Base-by-base conservation (phyloP, 2,329 filamentous ascomycete species). In the Calonectria pauciramosa region DNA sequence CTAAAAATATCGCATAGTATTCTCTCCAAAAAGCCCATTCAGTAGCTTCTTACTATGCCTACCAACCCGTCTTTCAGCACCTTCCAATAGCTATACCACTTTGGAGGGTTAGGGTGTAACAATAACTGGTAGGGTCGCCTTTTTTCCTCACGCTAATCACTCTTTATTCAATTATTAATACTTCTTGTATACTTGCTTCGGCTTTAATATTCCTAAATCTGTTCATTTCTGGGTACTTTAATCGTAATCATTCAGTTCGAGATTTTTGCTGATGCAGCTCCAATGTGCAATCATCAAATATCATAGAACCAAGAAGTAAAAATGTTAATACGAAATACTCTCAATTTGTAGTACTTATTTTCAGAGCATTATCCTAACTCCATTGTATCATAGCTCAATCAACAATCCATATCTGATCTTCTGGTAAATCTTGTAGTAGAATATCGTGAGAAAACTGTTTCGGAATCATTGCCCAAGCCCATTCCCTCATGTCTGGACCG, bases 361-460 rank as follows among this genome's bases (percentile, higher is more conserved):
- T 1, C 6, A 18, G 3, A 7, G 2, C 41, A 20, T 7, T 16
- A 16, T 4, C 11, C 10, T 9, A 34, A 9, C 5, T 34, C 36
- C n/a, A n/a, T n/a, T 44, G 16, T 44, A 41, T 41, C 14, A 10
- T 47, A 11, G 36, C 13, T 36, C 10, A 41, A 26, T 63, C 56
- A 5, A 63, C 56, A 41, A 63, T 18, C 56, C 56, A 63, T 20
- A 30, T 18, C 23, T 63, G 56, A n/a, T 10, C 23, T 14, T 28
- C 36, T 2, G 56, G 56, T 28, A 63, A 26, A 13, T 41, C 56
- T 23, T 63, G 23, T 9, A 63, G n/a, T 20, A 63, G 23, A 41
- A 63, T 63, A 28, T 63, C 56, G 9, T 63, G 56, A 26, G 56
- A 41, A 63, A 63, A 41, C 23, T 41, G 34, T 41, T 63, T 63